These are phyloP conservation scores for Delitschia confertaspora DNA, from an alignment of 495 filamentous ascomycete genomes.

Conservation along the genomic window DNA sequence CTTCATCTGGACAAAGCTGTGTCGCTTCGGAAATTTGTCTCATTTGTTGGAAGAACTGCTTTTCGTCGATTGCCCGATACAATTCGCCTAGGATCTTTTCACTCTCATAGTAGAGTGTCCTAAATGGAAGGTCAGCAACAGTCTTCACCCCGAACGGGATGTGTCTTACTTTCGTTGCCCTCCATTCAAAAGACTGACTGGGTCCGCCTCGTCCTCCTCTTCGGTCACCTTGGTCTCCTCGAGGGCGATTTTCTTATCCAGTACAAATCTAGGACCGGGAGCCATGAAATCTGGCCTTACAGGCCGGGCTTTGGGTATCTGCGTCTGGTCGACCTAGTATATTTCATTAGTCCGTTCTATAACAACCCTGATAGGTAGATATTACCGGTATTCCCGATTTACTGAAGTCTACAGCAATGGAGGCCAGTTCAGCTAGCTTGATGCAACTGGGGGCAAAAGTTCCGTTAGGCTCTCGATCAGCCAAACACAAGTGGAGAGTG, in stretches of 20 bases:
- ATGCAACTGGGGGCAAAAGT: slow-evolving; percentile 48
- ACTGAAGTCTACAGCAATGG: slow-evolving; percentile 72
- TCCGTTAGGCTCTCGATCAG: slow-evolving; percentile 50
- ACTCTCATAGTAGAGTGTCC: slow-evolving; percentile 53
- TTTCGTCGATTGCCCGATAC: slow-evolving; percentile 67
- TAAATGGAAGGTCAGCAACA: neutral
- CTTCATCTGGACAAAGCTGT: slow-evolving; percentile 3
- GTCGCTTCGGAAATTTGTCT: slow-evolving; percentile 32
- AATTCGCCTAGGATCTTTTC: slow-evolving; percentile 62
- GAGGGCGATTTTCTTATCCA: slow-evolving; percentile 43
- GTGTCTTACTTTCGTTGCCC: slow-evolving; percentile 5
- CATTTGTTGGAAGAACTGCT: slow-evolving; percentile 51
- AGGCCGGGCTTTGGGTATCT: neutral
- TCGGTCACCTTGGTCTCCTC: slow-evolving; percentile 32
- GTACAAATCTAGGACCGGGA: slow-evolving; percentile 49
- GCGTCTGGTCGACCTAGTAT: neutral
- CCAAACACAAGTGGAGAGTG: slow-evolving; percentile 55
- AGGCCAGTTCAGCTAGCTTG: slow-evolving; percentile 59
- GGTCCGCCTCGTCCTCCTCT: slow-evolving; percentile 48
- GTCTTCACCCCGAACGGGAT: no score
- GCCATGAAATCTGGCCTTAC: slow-evolving; percentile 58
- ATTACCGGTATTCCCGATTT: slow-evolving; percentile 66
- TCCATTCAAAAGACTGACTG: slow-evolving; percentile 31
- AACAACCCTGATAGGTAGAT: neutral
- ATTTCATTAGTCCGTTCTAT: no score